Evolutionary conservation across 257 asterid genomes (phyloP).

Genomic region (Solanum rostratum): DNA sequence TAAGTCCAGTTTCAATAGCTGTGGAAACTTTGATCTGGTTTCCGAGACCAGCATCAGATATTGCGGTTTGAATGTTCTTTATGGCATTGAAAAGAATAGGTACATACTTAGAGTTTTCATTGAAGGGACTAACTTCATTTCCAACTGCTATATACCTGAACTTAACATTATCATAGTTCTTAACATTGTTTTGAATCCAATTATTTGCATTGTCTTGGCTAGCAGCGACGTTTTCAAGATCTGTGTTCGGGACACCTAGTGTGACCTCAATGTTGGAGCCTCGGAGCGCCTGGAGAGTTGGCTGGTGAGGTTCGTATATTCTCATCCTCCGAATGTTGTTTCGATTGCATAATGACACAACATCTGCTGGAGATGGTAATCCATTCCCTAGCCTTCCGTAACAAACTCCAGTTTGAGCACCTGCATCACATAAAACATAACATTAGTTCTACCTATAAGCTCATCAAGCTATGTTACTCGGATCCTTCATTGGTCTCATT

Average conservation of each 20-base stretch:
- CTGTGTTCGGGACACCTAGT: conserved; percentile 22
- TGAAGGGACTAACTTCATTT: conserved; percentile 34
- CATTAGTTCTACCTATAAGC: neutral
- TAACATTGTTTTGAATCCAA: conserved; percentile 46
- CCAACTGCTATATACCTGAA: conserved; percentile 47
- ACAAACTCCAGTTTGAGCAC: conserved; percentile 27
- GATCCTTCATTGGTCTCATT: neutral
- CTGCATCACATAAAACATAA: neutral
- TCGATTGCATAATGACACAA: conserved; percentile 14
- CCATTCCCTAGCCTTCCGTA: conserved; percentile 17
- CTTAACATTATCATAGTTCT: conserved; percentile 24
- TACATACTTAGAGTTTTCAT: conserved; percentile 12
- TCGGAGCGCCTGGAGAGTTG: conserved; percentile 16
- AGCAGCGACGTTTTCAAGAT: conserved; percentile 15
- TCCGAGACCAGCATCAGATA: conserved; percentile 10
- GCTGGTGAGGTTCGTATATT: conserved; percentile 24
- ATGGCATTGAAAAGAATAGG: conserved; percentile 22
- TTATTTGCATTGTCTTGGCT: conserved; percentile 40
- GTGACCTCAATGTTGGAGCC: conserved; percentile 23
- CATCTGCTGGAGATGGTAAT: conserved; percentile 16
- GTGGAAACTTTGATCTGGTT: conserved; percentile 24
- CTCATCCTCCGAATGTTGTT: conserved; percentile 22
- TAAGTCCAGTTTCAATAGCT: conserved; percentile 22
- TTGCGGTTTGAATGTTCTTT: conserved; percentile 15
- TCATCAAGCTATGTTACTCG: neutral